Base-by-base conservation (phyloP, 1,284 basidiomycete species). In the Moniliella sp. region DNA sequence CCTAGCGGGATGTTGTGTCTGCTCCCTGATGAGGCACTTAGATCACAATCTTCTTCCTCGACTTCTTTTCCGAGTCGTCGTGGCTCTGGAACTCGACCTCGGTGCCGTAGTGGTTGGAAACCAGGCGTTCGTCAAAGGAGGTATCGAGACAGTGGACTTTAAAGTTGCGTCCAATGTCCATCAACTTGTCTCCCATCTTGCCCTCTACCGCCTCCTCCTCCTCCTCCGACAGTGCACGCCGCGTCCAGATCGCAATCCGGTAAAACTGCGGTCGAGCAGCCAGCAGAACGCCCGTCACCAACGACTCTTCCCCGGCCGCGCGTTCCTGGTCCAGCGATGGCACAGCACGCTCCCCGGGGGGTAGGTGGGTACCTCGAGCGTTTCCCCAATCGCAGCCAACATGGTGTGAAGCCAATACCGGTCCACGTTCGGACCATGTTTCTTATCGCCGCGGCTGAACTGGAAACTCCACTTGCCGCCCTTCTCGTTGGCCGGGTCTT, bases 231-330 rank as follows among this genome's bases (percentile, higher is more conserved):
- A 61, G 58, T 2, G 61, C 44, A 16, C 50, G 48, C 31, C 86
- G 72, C 29, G 88, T 94, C 88, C 88, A 94, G 66, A 97, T 84
- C 37, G 82, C 82, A 50, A 97, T 66, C 32, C 88, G 78, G 67
- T 84, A 97, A 63, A 94, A 94, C 59, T 83, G 79, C 34, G 81
- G 80, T 39, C 88, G 76, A 29, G 80, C 77, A 10, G 80, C 84
- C 35, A 93, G 75, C 55, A 97, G 91, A 29, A 97, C 86, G 35
- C 88, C 56, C 0, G 53, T 58, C 15, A 58, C 39, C 18, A 57
- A 31, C 31, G 55, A 53, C 19, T 52, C 45, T 16, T 45, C 37
- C 3, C 31, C 28, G 12, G 42, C 38, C 18, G 14, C 14, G 21
- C 34, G 36, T 5, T 43, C 39, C 3, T 51, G 44, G n/a, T 43